phyloP scores from a whole-genome alignment of 2,329 filamentous ascomycete species.

The Chaetomiaceae sp. region DNA sequence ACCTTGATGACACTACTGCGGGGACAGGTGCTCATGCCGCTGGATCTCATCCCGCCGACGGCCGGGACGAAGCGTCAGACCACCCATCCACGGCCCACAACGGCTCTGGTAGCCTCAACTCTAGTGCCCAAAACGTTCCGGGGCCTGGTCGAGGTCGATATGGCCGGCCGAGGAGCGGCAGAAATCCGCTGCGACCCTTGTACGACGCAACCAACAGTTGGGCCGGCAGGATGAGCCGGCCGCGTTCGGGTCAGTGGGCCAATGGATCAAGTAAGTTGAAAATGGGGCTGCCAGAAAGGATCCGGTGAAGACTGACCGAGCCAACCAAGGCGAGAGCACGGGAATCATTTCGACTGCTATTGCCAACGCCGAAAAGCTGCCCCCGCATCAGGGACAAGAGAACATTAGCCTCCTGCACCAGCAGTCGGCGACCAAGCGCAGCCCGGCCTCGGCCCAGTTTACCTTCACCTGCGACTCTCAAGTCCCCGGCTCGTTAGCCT shows the following conservation, averaged over 20 bases:
- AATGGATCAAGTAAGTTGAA: conserved; percentile 42
- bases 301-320: conserved; percentile 10
- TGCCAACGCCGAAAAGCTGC: conserved; percentile 72
- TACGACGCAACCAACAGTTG: conserved; percentile 54
- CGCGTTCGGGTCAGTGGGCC: conserved; percentile 40
- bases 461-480: conserved; percentile 95
- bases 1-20: conserved; percentile 29
- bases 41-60: conserved; percentile 30
- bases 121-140: conserved; percentile 65
- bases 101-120: conserved; percentile 45
- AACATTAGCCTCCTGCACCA: conserved; percentile 74
- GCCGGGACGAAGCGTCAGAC: conserved; percentile 28
- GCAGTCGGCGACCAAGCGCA: conserved; percentile 51
- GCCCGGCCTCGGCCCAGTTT: conserved; percentile 77
- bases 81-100: conserved; percentile 32
- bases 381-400: conserved; percentile 61
- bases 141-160: conserved; percentile 80
- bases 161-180: conserved; percentile 57
- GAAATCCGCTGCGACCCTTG: conserved; percentile 56
- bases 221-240: conserved; percentile 43
- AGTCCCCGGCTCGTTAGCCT: conserved; percentile 70
- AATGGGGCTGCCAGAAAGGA: not conserved
- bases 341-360: conserved; percentile 92
- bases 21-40: conserved; percentile 29
- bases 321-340: conserved; percentile 39